These are phyloP conservation scores for Lactifluus hygrophoroides DNA, from an alignment of 768 basidiomycete genomes.

Conservation along the genomic window DNA sequence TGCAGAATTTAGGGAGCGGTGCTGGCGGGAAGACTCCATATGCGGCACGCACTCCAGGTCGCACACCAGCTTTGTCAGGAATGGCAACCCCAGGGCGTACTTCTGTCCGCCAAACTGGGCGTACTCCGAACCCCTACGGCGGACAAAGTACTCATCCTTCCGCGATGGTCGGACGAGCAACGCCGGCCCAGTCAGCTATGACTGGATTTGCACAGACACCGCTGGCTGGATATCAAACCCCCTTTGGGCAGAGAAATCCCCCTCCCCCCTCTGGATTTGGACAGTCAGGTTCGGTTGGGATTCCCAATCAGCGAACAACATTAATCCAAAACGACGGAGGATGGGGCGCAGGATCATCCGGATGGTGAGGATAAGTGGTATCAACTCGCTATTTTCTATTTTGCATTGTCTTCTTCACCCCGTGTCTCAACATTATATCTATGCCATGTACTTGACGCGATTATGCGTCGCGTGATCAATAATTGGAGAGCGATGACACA, in stretches of 20 bases:
- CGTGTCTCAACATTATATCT: not conserved
- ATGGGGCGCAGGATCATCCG: constrained; percentile 29
- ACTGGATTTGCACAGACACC: constrained; percentile 28
- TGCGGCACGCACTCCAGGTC: constrained; percentile 70
- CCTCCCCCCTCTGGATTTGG: constrained; percentile 34
- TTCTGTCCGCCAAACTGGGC: constrained; percentile 62
- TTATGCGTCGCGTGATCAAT: no score
- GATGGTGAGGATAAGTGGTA: constrained; percentile 23
- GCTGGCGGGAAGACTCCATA: constrained; percentile 75
- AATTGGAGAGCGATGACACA: no score
- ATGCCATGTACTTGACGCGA: no score
- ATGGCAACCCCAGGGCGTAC: constrained; percentile 64
- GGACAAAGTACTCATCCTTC: constrained; percentile 29
- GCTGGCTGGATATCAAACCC: constrained; percentile 27
- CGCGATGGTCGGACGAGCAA: constrained; percentile 27
- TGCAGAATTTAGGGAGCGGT: constrained; percentile 48
- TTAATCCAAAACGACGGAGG: constrained; percentile 46
- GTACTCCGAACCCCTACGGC: constrained; percentile 77
- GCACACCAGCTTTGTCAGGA: constrained; percentile 45
- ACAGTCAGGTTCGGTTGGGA: constrained; percentile 42
- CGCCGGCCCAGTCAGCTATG: constrained; percentile 26
- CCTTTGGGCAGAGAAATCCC: constrained; percentile 40
- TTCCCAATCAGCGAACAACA: constrained; percentile 54
- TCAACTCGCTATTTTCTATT: constrained; percentile 18
- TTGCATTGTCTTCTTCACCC: constrained; percentile 10